Evolutionary conservation across 78 protist genomes (phyloP).

Genomic region (Diacronema lutheri): DNA sequence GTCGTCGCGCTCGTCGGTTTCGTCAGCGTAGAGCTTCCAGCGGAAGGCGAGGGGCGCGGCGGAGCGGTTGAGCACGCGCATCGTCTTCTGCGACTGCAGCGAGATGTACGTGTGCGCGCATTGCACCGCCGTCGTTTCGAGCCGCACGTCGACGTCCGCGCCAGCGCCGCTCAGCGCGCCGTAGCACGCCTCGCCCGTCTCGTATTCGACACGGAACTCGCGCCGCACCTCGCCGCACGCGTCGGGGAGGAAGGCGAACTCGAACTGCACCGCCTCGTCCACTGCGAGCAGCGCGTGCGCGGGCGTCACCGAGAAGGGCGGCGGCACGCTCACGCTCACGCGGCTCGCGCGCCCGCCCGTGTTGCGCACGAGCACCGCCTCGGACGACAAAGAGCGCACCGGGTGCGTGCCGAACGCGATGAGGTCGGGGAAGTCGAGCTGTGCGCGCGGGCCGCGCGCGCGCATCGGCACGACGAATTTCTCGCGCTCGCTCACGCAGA

Average conservation of each 20-base stretch:
- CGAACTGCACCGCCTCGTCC: constrained; percentile 29
- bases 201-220: constrained; percentile 16
- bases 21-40: not conserved
- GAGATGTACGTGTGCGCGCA: constrained; percentile 48
- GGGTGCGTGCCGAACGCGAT: constrained; percentile 40
- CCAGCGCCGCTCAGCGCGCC: constrained; percentile 15
- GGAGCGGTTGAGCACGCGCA: constrained; percentile 43
- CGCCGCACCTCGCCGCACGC: not conserved
- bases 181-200: constrained; percentile 41
- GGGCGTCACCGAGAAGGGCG: constrained; percentile 40
- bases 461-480: constrained; percentile 59
- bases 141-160: constrained; percentile 30
- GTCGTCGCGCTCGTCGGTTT: too few relatives aligned
- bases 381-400: not conserved
- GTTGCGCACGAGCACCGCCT: constrained; percentile 49
- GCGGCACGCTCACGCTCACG: not conserved
- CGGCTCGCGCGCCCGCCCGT: constrained; percentile 30
- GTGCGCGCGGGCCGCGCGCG: constrained; percentile 60
- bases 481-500: constrained; percentile 60
- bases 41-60: not conserved
- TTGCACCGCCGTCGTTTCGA: constrained; percentile 18
- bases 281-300: not conserved
- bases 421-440: constrained; percentile 44
- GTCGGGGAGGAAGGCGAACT: constrained; percentile 20
- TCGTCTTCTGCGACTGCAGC: constrained; percentile 22